Evolutionary conservation across 73 alveolate genomes (phyloP).

Genomic region (Diophrys appendiculata): DNA sequence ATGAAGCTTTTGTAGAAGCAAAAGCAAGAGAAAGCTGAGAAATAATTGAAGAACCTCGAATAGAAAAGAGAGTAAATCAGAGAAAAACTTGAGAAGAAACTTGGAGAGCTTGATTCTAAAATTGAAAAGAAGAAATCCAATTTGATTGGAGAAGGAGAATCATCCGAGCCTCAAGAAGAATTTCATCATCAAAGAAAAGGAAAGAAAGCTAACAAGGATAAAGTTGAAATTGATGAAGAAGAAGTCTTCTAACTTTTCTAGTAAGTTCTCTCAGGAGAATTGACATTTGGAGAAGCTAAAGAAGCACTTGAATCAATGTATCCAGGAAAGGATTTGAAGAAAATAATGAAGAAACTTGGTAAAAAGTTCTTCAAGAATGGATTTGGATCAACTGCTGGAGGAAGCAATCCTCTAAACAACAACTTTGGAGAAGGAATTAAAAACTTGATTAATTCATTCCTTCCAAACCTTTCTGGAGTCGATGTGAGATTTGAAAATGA

Average conservation of each 20-base stretch:
- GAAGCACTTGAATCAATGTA: not conserved
- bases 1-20: not conserved
- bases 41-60: not conserved
- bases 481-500: too few species aligned
- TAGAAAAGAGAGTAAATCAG: constrained; percentile 4
- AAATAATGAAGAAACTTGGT: constrained; percentile 4
- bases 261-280: not conserved
- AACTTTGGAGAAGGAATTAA: not conserved
- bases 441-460: not conserved
- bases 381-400: not conserved
- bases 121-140: not conserved
- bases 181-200: not conserved
- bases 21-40: not conserved
- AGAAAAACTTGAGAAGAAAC: not conserved
- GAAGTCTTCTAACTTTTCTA: not conserved
- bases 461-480: not conserved
- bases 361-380: not conserved
- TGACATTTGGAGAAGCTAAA: not conserved
- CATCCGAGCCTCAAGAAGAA: constrained; percentile 7
- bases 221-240: not conserved
- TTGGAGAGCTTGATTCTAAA: not conserved
- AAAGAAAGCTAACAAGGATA: not conserved
- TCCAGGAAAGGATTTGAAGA: constrained; percentile 6
- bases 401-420: not conserved
- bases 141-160: not conserved